phyloP scores from a whole-genome alignment of 306 rosid genomes.

The Quercus mongolica region DNA sequence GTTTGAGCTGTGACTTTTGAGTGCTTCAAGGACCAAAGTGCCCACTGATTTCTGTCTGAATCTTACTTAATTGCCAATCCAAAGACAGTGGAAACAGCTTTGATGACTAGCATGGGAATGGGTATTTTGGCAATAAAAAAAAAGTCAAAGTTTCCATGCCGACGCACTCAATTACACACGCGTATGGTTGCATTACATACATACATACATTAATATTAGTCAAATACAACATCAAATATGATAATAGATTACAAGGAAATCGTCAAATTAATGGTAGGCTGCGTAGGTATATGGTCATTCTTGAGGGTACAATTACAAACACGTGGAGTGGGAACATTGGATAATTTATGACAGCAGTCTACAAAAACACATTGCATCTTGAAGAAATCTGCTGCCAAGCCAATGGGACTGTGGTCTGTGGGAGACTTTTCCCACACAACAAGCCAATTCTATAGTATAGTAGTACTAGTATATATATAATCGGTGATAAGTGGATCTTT shows the following conservation, averaged over 20 bases:
- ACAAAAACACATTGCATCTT: background rate
- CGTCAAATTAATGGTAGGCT: slow-evolving; percentile 11
- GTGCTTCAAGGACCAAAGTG: slow-evolving; percentile 7
- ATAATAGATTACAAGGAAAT: background rate
- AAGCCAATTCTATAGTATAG: background rate
- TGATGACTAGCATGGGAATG: background rate
- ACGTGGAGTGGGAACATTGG: slow-evolving; percentile 28
- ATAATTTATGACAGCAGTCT: slow-evolving; percentile 1
- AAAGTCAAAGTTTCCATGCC: slow-evolving; percentile 49
- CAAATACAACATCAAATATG: background rate
- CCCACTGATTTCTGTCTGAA: background rate
- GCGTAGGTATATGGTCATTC: slow-evolving; percentile 15
- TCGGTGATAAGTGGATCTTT: background rate
- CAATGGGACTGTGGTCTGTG: slow-evolving; percentile 9
- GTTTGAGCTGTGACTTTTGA: background rate
- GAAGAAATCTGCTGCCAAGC: background rate
- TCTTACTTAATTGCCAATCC: background rate
- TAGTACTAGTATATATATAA: background rate
- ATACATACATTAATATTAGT: background rate
- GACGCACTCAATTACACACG: slow-evolving; percentile 43
- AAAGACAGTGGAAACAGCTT: background rate
- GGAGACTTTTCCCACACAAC: slow-evolving; percentile 6
- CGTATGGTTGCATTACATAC: background rate
- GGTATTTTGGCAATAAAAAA: slow-evolving; percentile 34
- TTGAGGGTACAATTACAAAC: slow-evolving; percentile 5